Conservation (phyloP, 805 yeast species). For the Teunomyces gatunensis region DNA sequence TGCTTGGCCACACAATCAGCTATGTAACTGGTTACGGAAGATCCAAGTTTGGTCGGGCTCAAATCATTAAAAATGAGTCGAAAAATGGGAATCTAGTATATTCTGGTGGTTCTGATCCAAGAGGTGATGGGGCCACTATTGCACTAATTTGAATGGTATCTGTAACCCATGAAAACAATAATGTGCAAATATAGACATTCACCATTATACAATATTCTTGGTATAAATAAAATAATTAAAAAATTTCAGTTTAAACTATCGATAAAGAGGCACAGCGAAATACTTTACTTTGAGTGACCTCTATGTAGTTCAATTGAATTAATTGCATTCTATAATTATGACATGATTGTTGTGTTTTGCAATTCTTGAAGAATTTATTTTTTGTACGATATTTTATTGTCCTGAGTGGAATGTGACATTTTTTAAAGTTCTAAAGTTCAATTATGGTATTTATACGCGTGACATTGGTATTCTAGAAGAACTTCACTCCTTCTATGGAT, state of each 20-base stretch:
- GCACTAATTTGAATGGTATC: conserved; percentile 36
- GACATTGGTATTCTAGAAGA: not conserved
- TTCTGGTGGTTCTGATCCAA: conserved; percentile 72
- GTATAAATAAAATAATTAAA: not conserved
- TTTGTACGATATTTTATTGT: too few species aligned
- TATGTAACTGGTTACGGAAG: conserved; percentile 43
- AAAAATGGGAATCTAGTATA: conserved; percentile 46
- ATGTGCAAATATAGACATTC: not conserved
- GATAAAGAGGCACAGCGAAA: too few species aligned
- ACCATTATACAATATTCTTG: not conserved
- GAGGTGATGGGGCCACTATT: conserved; percentile 83
- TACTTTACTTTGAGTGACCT: too few species aligned
- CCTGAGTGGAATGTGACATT: too few species aligned
- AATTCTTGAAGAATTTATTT: too few species aligned
- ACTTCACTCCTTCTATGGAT: not conserved
- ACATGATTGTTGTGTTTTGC: too few species aligned
- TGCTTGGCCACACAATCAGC: conserved; percentile 57
- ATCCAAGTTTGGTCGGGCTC: conserved; percentile 64
- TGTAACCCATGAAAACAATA: too few species aligned
- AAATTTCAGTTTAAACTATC: too few species aligned
- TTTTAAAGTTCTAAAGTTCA: not conserved
- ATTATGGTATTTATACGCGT: not conserved
- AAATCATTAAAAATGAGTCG: conserved; percentile 55
- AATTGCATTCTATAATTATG: not conserved
- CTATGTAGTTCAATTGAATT: too few species aligned